phyloP scores from a whole-genome alignment of 176 grass and related monocot species.

The Cenchrus americanus region DNA sequence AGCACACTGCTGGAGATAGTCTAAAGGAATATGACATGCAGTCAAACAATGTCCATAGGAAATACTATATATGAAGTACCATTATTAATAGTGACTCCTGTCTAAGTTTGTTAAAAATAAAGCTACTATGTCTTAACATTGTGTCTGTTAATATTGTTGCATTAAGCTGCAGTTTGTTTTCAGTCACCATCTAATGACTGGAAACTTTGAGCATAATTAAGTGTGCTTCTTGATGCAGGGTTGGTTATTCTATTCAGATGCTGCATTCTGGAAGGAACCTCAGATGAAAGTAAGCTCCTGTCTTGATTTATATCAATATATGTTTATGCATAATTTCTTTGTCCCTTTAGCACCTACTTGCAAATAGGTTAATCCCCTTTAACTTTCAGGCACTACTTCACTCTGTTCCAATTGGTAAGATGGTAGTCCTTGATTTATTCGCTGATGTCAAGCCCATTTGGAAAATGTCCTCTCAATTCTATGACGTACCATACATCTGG shows the following conservation, averaged over 20 bases:
- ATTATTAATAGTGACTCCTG: neutral
- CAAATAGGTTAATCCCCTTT: conserved; percentile 32
- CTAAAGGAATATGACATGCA: neutral
- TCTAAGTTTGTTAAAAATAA: neutral
- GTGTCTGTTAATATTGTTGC: neutral
- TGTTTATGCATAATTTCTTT: conserved; percentile 18
- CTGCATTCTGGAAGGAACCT: conserved; percentile 84
- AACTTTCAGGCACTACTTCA: conserved; percentile 87
- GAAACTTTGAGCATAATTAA: conserved; percentile 9
- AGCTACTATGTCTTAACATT: neutral
- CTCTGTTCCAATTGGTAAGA: conserved; percentile 94
- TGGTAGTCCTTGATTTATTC: conserved; percentile 99
- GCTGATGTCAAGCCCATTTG: conserved; percentile 98
- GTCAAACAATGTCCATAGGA: neutral
- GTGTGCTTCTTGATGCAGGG: conserved; percentile 63
- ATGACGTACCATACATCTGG: conserved; percentile 93
- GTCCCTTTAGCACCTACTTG: neutral
- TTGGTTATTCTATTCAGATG: conserved; percentile 89
- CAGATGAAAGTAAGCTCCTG: conserved; percentile 83
- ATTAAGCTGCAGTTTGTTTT: neutral
- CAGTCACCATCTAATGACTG: conserved; percentile 2
- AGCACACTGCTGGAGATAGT: too few species aligned
- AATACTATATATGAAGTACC: neutral
- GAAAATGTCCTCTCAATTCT: conserved; percentile 88
- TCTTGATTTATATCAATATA: conserved; percentile 6